Evolutionary conservation across 345 rosid species (phyloP).

Genomic region (Sisymbrium altissimum): DNA sequence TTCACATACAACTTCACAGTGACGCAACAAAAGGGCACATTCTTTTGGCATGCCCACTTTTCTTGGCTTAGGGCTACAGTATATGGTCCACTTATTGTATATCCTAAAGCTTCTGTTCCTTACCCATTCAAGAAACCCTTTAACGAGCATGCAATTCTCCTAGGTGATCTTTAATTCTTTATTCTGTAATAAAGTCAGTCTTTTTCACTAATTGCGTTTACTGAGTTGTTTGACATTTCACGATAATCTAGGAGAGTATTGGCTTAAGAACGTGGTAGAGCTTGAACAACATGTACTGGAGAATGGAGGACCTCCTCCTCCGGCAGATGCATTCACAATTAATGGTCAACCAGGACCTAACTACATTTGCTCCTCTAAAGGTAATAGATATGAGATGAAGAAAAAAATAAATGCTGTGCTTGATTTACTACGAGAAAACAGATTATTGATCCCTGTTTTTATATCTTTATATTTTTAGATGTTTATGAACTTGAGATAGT

Average conservation of each 20-base stretch:
- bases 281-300: conserved; percentile 55
- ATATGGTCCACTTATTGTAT: conserved; percentile 67
- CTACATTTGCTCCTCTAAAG: conserved; percentile 68
- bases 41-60: conserved; percentile 85
- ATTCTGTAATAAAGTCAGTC: background rate
- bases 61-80: conserved; percentile 87
- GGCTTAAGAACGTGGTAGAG: conserved; percentile 63
- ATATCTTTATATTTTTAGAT: conserved; percentile 43
- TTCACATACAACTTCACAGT: conserved; percentile 73
- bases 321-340: conserved; percentile 72
- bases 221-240: background rate
- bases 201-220: background rate
- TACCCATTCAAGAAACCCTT: conserved; percentile 67
- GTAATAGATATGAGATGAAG: conserved; percentile 33
- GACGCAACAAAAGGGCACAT: conserved; percentile 70
- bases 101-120: conserved; percentile 62
- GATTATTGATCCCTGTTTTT: background rate
- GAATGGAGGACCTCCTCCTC: conserved; percentile 69
- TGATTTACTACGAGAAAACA: background rate
- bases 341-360: conserved; percentile 92
- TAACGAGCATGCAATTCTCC: conserved; percentile 57
- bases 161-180: conserved; percentile 41
- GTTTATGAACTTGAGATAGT: conserved; percentile 56
- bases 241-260: conserved; percentile 63
- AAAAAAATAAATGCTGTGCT: too few species aligned